Base-by-base conservation (phyloP, 2,329 filamentous ascomycete genomes). In the Xylariaceae sp. region DNA sequence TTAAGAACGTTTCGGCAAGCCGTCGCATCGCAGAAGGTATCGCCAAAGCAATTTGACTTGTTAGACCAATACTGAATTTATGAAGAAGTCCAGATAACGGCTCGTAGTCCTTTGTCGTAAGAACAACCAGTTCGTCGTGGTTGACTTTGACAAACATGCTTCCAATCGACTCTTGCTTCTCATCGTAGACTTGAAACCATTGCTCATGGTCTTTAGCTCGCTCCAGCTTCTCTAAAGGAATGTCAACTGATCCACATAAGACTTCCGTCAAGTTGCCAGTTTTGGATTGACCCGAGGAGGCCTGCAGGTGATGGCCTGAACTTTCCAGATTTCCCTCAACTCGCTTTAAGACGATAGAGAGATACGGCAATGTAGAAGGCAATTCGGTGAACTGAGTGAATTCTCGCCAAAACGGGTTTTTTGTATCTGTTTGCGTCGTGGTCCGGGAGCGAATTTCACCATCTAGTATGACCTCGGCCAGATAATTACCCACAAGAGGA, bases 111-210 rank as follows among this genome's bases (percentile, higher is more conserved):
- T 89, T 85, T 6, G 88, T 85, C 75, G 96, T 88, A 40, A 99
- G 81, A 9, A 98, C 93, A 6, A 96, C 89, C 48, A 95, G 86
- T 74, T 99, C 93, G 52, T 96, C 91, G 62, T 95, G 87, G 44
- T 88, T 86, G 20, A 96, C 81, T 68, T 87, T 91, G 74, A 97
- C 85, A 49, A 96, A 81, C 77, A 96, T 89, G 59, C 93, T 91
- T 23, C 93, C 93, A 47, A 96, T 83, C 1, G 81, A 79, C 65
- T 92, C 88, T 58, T 90, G 86, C 61, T 84, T 86, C 62, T 89
- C 87, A 67, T 96, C 91, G 47, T 88, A 75, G 20, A 96, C 85
- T 16, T 88, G 89, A 78, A 91, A 89, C 93, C 93, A 97, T 67
- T 92, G 89, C 72, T 98, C 93, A 32, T 88, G 82, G 54, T 93